Evolutionary conservation across 495 filamentous ascomycete species (phyloP).

Genomic region (Penicillium steckii): DNA sequence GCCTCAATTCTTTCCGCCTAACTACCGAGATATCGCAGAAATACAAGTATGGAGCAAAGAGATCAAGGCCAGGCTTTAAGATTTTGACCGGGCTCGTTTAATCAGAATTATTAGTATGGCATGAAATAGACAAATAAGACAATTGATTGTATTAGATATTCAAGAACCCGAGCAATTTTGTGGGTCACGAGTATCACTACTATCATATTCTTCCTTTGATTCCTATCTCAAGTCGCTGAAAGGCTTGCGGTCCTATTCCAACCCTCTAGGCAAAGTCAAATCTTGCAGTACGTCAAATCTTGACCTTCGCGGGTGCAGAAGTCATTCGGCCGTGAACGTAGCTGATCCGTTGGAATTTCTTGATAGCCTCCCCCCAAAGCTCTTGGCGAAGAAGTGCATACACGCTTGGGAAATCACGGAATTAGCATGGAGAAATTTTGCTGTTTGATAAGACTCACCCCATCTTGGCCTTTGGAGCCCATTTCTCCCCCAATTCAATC

Average conservation of each 20-base stretch:
- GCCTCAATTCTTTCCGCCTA: slow-evolving; percentile 40
- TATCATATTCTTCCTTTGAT: too few species aligned
- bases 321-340: slow-evolving; percentile 47
- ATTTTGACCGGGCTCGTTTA: too few species aligned
- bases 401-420: slow-evolving; percentile 27
- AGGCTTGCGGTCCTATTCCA: too few species aligned
- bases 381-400: slow-evolving; percentile 48
- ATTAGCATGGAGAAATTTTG: too few species aligned
- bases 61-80: slow-evolving; percentile 14
- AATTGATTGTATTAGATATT: too few species aligned
- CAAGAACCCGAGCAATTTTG: too few species aligned
- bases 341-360: slow-evolving; percentile 46
- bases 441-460: slow-evolving; percentile 23
- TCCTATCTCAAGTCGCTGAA: too few species aligned
- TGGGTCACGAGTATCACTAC: too few species aligned
- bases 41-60: slow-evolving; percentile 42
- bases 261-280: too few species aligned
- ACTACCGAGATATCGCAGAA: slow-evolving; percentile 29
- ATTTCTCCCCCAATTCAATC: slow-evolving; percentile 35
- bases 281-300: slow-evolving; percentile 29
- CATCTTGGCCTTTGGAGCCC: slow-evolving; percentile 49
- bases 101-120: too few species aligned
- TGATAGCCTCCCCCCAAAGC: slow-evolving; percentile 48
- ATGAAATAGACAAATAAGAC: too few species aligned
- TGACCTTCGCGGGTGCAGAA: slow-evolving; percentile 29